Base-by-base conservation (phyloP, 441 rosid species). In the Cnidoscolus chayamansa region DNA sequence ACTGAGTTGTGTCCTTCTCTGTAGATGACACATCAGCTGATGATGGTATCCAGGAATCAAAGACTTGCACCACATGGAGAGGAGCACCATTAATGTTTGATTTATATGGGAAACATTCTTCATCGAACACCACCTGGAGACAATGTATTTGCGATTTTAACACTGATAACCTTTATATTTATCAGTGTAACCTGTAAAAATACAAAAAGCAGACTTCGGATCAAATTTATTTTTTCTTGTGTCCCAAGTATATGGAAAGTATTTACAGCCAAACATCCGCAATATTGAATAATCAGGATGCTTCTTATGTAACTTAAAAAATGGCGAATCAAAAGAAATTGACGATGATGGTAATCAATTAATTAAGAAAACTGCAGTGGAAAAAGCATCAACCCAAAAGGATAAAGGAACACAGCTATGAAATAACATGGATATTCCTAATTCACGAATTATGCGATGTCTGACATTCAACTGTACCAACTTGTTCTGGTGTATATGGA, bases 211-310 rank as follows among this genome's bases (percentile, higher is more conserved):
- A 7, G 54, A 37, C n/a, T 64, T 64, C 6, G 68, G 68, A 12
- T 64, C 53, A 64, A 64, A 64, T 30, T 64, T 64, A 15, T 4
- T 16, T 15, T n/a, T 2, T 43, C 15, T 1, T 4, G 45, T 64
- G 2, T 64, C 68, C 54, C 68, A 64, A 31, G 53, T 64, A n/a
- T 64, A 64, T 1, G 31, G 51, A 64, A 64, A 64, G 43, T 53
- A 64, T 8, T 43, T 64, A 43, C 32, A 64, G 11, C 68, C 54
- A 43, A 43, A 64, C 11, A 45, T 53, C 4, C 68, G 31, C 7
- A 64, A 43, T 3, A 30, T 25, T 25, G 25, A 25, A 25, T 25
- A 25, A 25, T 25, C 25, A 25, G 25, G 25, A 25, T 25, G 25
- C 12, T 43, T 64, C 2, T 13, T 11, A 64, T 37, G 51, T 8